These are phyloP conservation scores for Globisporangium perplexum DNA, from an alignment of 352 stramenopile species.

Conservation along the genomic window DNA sequence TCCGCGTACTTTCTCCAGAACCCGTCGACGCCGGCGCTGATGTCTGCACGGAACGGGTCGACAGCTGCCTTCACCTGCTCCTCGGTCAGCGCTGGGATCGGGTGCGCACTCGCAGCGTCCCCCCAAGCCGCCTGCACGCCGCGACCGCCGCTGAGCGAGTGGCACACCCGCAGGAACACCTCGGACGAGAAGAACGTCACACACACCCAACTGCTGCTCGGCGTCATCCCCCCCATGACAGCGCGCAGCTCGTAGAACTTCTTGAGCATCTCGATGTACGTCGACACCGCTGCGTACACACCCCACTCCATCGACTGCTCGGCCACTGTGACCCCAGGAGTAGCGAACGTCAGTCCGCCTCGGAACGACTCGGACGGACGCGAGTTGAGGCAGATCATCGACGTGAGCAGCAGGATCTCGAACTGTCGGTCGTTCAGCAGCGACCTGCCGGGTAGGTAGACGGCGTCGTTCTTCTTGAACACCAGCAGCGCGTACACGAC, in stretches of 20 bases:
- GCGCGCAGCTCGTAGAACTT: slow-evolving; percentile 46
- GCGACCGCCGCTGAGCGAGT: slow-evolving; percentile 2
- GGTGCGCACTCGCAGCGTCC: background rate
- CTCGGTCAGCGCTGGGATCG: slow-evolving; percentile 10
- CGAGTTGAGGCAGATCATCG: slow-evolving; percentile 28
- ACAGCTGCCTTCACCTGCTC: slow-evolving; percentile 18
- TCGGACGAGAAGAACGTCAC: slow-evolving; percentile 57
- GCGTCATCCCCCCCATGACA: slow-evolving; percentile 39
- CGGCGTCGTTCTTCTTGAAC: slow-evolving; percentile 42
- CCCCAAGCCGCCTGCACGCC: slow-evolving; percentile 11
- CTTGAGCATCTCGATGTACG: slow-evolving; percentile 51
- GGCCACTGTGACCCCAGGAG: background rate
- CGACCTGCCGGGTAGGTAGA: slow-evolving; percentile 19
- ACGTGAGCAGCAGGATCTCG: slow-evolving; percentile 55
- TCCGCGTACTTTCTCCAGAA: background rate
- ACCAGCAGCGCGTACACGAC: slow-evolving; percentile 51
- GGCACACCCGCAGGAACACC: slow-evolving; percentile 52
- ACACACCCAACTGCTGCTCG: slow-evolving; percentile 20
- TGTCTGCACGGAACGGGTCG: slow-evolving; percentile 1
- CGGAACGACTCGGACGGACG: background rate
- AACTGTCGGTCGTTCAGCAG: slow-evolving; percentile 34
- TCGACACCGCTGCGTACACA: slow-evolving; percentile 32
- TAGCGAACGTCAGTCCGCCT: background rate
- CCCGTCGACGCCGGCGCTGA: background rate
- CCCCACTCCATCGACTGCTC: slow-evolving; percentile 34